Percentiles rank a stretch among this genome's conserved stretches.
Conservation (phyloP, 169 alveolate species). For the Cryptosporidium ryanae region DNA sequence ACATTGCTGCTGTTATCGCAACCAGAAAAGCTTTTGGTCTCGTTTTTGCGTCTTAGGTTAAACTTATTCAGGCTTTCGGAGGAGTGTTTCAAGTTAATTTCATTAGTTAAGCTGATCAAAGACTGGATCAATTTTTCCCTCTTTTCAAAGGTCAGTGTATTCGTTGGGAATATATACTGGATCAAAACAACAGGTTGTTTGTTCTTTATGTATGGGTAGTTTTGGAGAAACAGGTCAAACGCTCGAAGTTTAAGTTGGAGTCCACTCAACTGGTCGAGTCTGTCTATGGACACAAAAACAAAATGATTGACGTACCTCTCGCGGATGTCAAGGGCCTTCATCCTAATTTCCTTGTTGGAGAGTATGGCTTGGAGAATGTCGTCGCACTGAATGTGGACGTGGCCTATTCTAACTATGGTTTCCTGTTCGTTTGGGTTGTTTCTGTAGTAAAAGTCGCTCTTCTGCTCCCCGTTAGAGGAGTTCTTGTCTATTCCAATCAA, state of each 20-base stretch:
- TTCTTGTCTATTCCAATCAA: constrained; percentile 85
- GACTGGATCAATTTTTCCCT: constrained; percentile 39
- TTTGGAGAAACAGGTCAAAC: constrained; percentile 78
- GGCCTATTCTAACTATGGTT: constrained; percentile 66
- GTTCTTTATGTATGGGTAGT: constrained; percentile 77
- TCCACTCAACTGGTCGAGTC: constrained; percentile 82
- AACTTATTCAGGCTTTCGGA: not conserved
- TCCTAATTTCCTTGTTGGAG: constrained; percentile 21
- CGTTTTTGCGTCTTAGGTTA: not conserved
- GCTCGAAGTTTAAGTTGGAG: constrained; percentile 80
- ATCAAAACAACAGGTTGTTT: constrained; percentile 79
- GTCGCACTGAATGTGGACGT: constrained; percentile 59
- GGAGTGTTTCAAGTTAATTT: constrained; percentile 22
- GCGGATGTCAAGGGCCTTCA: constrained; percentile 14
- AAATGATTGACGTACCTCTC: constrained; percentile 12
- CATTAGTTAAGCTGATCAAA: constrained; percentile 17
- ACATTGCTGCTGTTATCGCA: not conserved
- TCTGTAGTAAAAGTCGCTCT: not conserved
- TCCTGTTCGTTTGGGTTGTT: constrained; percentile 13
- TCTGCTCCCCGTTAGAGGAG: not conserved
- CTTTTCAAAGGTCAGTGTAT: constrained; percentile 75
- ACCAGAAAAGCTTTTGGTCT: too few species aligned
- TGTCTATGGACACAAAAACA: constrained; percentile 74
- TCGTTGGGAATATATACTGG: constrained; percentile 79
- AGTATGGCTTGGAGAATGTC: constrained; percentile 39